phyloP scores from a whole-genome alignment of 495 filamentous ascomycete species.

The Trichoderma orchidacearum region DNA sequence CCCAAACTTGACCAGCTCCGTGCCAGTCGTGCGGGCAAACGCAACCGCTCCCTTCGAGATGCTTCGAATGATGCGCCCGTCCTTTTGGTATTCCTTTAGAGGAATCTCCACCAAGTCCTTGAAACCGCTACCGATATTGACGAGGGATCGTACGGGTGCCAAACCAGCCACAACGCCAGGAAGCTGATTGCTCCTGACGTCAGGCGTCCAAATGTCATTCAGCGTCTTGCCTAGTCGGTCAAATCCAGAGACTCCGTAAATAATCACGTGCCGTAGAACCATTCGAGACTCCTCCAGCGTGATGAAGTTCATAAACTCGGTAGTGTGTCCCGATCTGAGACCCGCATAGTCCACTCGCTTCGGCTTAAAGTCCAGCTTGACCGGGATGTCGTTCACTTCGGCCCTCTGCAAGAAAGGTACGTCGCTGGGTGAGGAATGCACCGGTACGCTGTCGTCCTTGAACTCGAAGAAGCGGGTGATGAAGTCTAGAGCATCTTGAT shows the following conservation, averaged over 20 bases:
- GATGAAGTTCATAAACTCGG: conserved; percentile 98
- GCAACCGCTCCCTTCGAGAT: conserved; percentile 78
- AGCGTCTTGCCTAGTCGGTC: conserved; percentile 75
- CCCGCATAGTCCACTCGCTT: conserved; percentile 92
- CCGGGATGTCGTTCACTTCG: conserved; percentile 67
- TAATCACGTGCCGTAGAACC: conserved; percentile 73
- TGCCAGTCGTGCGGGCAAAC: conserved; percentile 86
- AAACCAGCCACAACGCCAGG: conserved; percentile 79
- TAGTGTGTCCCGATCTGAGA: conserved; percentile 92
- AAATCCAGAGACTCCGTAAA: conserved; percentile 85
- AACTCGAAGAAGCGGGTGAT: conserved; percentile 96
- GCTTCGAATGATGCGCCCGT: conserved; percentile 82
- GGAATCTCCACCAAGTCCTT: conserved; percentile 78
- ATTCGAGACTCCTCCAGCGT: conserved; percentile 82
- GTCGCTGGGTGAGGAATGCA: conserved; percentile 44
- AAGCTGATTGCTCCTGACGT: conserved; percentile 82
- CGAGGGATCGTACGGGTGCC: conserved; percentile 76
- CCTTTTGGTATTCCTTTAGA: conserved; percentile 83
- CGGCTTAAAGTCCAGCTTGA: conserved; percentile 94
- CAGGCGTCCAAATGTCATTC: conserved; percentile 95
- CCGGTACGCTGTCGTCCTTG: conserved; percentile 58
- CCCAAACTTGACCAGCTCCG: conserved; percentile 80
- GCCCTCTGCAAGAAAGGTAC: conserved; percentile 81
- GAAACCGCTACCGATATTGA: conserved; percentile 80
- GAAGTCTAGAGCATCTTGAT: conserved; percentile 97